phyloP scores from a whole-genome alignment of 495 filamentous ascomycete genomes.

The Pseudomonodictys pantanalensis region DNA sequence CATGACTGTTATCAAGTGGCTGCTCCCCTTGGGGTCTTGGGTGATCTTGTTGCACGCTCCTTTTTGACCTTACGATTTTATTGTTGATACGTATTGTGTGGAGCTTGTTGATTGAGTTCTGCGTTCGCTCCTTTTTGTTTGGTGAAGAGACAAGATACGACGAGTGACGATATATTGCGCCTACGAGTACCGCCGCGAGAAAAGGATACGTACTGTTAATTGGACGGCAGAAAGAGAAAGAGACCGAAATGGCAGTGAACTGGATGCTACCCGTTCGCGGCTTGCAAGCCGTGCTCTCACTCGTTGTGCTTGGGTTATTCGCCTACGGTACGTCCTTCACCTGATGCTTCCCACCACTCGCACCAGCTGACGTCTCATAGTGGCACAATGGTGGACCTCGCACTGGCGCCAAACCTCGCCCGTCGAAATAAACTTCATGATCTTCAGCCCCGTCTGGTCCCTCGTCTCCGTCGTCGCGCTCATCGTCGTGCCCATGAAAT shows the following conservation, averaged over 20 bases:
- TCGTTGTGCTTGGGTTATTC: slow-evolving; percentile 69
- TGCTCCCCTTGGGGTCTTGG: too few species aligned
- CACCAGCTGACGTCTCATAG: slow-evolving; percentile 22
- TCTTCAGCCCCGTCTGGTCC: slow-evolving; percentile 73
- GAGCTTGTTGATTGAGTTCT: neutral
- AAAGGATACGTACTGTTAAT: neutral
- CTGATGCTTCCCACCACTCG: neutral
- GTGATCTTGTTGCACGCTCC: too few species aligned
- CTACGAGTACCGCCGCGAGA: neutral
- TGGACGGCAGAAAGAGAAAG: neutral
- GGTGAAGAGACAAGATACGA: neutral
- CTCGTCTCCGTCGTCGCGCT: slow-evolving; percentile 67
- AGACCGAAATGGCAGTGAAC: slow-evolving; percentile 16
- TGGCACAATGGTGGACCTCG: slow-evolving; percentile 40
- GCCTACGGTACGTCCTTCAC: slow-evolving; percentile 59
- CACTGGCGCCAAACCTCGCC: slow-evolving; percentile 44
- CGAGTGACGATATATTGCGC: neutral
- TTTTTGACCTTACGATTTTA: too few species aligned
- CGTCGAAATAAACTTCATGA: slow-evolving; percentile 61
- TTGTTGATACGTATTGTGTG: neutral
- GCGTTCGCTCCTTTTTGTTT: neutral
- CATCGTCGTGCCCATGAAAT: slow-evolving; percentile 58
- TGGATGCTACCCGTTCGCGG: slow-evolving; percentile 53
- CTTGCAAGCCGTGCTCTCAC: slow-evolving; percentile 60
- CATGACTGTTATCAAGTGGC: too few species aligned